Conservation (phyloP, 768 basidiomycete genomes). For the Hericium coralloides region DNA sequence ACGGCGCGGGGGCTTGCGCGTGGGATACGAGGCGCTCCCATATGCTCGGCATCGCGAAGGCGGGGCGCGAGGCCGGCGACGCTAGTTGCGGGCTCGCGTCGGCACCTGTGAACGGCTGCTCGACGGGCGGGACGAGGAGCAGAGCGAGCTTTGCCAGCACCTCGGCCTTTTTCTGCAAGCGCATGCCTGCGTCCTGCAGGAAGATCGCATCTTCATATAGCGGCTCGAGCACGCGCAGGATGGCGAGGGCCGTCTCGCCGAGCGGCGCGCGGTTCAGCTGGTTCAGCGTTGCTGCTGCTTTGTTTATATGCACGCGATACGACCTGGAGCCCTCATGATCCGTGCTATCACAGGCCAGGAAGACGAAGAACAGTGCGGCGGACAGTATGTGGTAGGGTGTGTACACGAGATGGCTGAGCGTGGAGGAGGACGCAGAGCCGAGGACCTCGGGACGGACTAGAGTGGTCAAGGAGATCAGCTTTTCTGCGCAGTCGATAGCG, state of each 20-base stretch:
- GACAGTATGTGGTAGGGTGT: constrained; percentile 79
- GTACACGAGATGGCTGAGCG: constrained; percentile 80
- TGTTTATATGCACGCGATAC: constrained; percentile 68
- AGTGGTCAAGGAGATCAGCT: constrained; percentile 67
- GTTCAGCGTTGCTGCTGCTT: constrained; percentile 57
- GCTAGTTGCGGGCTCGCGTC: background rate
- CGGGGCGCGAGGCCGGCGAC: background rate
- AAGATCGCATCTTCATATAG: constrained; percentile 63
- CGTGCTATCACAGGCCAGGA: constrained; percentile 73
- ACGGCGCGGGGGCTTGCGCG: background rate
- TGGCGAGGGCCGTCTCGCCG: constrained; percentile 67
- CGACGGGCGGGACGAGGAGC: constrained; percentile 24
- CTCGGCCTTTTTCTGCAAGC: constrained; percentile 57
- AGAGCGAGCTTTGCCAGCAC: constrained; percentile 70
- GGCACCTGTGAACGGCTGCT: background rate
- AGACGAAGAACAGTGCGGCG: constrained; percentile 88
- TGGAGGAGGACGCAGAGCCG: constrained; percentile 55
- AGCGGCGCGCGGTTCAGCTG: constrained; percentile 55
- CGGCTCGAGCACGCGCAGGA: constrained; percentile 62
- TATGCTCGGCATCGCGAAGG: background rate
- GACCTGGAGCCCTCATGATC: constrained; percentile 71
- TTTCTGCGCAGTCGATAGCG: constrained; percentile 69
- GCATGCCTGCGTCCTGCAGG: constrained; percentile 34
- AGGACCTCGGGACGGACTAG: constrained; percentile 73
- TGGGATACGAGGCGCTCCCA: background rate